Evolutionary conservation across 371 early-diverging fungal species (phyloP).

Genomic region (Nosema granulosis): DNA sequence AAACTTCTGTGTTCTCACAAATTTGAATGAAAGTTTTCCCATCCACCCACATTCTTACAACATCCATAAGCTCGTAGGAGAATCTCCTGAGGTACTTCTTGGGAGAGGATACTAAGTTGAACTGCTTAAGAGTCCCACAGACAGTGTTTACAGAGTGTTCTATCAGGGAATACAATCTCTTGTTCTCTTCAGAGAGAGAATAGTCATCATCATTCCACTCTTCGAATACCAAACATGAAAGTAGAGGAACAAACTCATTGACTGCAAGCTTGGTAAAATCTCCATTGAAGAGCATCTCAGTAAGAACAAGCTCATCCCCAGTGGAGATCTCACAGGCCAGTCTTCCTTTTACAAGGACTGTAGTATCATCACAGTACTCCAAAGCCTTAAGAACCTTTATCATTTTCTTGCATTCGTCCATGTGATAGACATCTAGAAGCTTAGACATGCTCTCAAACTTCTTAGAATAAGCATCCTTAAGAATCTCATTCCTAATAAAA

Average conservation of each 20-base stretch:
- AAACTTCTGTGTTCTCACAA: constrained; percentile 86
- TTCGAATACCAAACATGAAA: constrained; percentile 86
- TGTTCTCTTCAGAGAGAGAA: constrained; percentile 72
- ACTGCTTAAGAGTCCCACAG: constrained; percentile 77
- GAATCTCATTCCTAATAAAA: constrained; percentile 25
- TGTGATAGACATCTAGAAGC: constrained; percentile 61
- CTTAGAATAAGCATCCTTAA: neutral
- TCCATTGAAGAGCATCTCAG: constrained; percentile 96
- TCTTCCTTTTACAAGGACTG: constrained; percentile 81
- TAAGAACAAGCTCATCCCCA: constrained; percentile 89
- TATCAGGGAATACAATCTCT: constrained; percentile 73
- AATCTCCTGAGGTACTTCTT: constrained; percentile 69
- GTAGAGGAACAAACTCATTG: constrained; percentile 79
- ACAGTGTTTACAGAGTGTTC: constrained; percentile 80
- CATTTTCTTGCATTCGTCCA: constrained; percentile 67
- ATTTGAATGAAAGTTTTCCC: constrained; percentile 89
- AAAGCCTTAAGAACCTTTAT: constrained; percentile 63
- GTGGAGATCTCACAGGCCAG: constrained; percentile 97
- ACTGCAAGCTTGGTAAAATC: constrained; percentile 84
- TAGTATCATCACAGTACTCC: constrained; percentile 59
- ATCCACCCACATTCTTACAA: constrained; percentile 89
- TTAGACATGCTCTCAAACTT: constrained; percentile 49
- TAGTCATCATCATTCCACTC: constrained; percentile 70
- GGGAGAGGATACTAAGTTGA: constrained; percentile 72
- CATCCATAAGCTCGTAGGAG: constrained; percentile 80